Base-by-base conservation (phyloP, 2,329 filamentous ascomycete species). In the Neonectria neomacrospora region DNA sequence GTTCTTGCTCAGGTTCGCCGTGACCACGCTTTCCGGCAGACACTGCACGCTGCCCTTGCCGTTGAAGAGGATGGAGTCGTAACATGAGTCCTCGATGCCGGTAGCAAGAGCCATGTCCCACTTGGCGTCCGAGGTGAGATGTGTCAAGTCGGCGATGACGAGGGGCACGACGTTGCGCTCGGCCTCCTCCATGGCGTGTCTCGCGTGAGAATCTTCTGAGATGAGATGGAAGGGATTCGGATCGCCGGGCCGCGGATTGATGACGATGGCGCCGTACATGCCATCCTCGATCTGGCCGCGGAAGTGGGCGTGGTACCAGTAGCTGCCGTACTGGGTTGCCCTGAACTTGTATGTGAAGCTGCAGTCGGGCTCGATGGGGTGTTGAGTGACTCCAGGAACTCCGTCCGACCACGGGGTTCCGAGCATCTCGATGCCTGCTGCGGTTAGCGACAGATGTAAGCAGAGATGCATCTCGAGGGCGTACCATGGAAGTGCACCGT, bases 261-360 rank as follows among this genome's bases (percentile, higher is more conserved):
- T 85, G 10, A 84, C 71, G 1, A 90, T 83, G 3, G 86, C 76
- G 0, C 87, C 88, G 54, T 83, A 86, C 11, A 88, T 75, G 0
- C 88, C 88, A 67, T 90, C 88, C 61, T 87, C 83, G 14, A 90
- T 79, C 64, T 88, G 86, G 2, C 81, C 81, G 1, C 78, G 76
- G 23, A 80, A 79, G 69, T 90, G 88, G 0, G 85, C 82, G 74
- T 90, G 88, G 67, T 90, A 90, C 80, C 85, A 89, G 74, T 86
- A 88, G 44, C 82, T 83, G 3, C 88, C 88, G 67, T 86, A 83
- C 58, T 87, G 82, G 0, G 79, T 80, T 0, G 87, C 86, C n/a
- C 77, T 81, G 78, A 85, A 90, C 32, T 77, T 78, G 70, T 90
- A 87, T 0, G 79, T 77, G 67, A 85, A 90, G 28, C 73, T 79